Base-by-base conservation (phyloP, 805 yeast genomes). In the Lachancea lanzarotensis region DNA sequence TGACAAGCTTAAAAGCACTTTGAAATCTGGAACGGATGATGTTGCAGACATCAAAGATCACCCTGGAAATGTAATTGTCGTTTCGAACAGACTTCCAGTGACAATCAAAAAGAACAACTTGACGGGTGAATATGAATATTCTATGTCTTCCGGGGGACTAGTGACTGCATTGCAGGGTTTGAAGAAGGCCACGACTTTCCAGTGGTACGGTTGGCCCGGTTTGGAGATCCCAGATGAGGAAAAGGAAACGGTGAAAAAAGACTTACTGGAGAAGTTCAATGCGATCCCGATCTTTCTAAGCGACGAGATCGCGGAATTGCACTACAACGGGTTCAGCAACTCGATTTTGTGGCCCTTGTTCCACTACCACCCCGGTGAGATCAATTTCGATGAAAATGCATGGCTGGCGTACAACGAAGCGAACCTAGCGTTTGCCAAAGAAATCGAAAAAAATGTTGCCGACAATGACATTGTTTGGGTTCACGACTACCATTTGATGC, bases 191-290 rank as follows among this genome's bases (percentile, higher is more conserved):
- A 79, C 87, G 9, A 82, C 84, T 40, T 89, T 89, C 67, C 93
- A 89, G 62, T 93, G 99, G 99, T 81, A 86, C 57, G 99, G 99
- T 13, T 93, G 99, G 99, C 96, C 98, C 1, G 95, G 91, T 10
- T 67, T 89, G 59, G 95, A 89, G 54, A 75, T 93, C 3, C 95
- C 95, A 1, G 85, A 74, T 20, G 74, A 73, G 36, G 95, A 89
- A 51, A 82, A 82, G 59, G 77, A 67, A 0, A 69, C 70, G 45
- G 95, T 93, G 45, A 79, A 79, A 47, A 60, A 67, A 17, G 96
- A 90, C 52, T 70, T 93, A 46, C 72, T 74, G 62, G 77, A 76
- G 29, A 81, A 87, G 60, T 93, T 89, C 72, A 82, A 82, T 50
- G 93, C 98, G 54, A 80, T 85, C 31, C 98, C 99, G 2, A 82